Conservation (phyloP, 2,329 filamentous ascomycete species). For the Cladosporium cucumerinum region DNA sequence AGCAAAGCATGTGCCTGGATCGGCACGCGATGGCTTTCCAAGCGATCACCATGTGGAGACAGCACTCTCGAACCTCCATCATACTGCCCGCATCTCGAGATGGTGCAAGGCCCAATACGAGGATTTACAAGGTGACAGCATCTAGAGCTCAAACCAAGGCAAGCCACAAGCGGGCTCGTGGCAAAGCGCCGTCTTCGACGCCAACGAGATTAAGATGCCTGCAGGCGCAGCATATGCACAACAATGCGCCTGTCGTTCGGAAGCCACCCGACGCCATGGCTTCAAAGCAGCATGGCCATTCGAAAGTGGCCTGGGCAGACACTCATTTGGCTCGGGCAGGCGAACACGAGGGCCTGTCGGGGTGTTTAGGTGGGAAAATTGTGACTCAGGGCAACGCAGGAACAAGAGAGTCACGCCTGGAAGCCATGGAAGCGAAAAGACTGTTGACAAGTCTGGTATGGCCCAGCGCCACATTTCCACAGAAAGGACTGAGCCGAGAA, state of each 20-base stretch:
- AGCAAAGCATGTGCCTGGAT: not conserved
- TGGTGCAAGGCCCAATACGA: not conserved
- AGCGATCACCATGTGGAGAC: not conserved
- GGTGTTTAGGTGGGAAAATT: not conserved
- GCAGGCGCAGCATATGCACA: not conserved
- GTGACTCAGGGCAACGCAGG: conserved; percentile 2
- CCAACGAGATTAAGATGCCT: not conserved
- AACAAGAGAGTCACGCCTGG: conserved; percentile 1
- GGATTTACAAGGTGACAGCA: not conserved
- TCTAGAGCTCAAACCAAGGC: not conserved
- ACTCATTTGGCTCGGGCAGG: not conserved
- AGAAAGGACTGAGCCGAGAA: not conserved
- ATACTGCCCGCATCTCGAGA: not conserved
- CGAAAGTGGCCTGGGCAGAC: not conserved
- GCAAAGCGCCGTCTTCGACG: not conserved
- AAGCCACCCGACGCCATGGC: not conserved
- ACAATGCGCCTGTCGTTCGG: not conserved
- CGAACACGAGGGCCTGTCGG: not conserved
- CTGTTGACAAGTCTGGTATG: not conserved
- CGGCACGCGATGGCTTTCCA: not conserved
- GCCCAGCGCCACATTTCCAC: not conserved
- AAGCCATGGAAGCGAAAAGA: not conserved
- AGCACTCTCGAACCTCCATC: not conserved
- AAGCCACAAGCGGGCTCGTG: not conserved
- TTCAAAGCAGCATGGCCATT: not conserved